Conservation (phyloP, 768 basidiomycete genomes). For the Podaxis carcinomalis region DNA sequence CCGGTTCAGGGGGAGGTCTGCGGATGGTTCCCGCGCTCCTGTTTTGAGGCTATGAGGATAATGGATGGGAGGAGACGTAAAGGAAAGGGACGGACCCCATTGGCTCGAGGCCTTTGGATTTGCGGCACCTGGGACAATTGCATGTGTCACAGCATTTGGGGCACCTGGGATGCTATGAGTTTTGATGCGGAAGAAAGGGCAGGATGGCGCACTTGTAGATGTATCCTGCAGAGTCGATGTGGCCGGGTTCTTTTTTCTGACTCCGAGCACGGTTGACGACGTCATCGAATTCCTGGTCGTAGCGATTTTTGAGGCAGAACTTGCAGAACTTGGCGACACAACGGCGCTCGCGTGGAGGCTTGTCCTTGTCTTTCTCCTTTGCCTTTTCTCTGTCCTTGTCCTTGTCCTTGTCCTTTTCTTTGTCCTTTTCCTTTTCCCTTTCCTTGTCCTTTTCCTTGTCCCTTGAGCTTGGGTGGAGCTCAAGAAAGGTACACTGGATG, state of each 20-base stretch:
- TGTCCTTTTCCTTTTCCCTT: slow-evolving; percentile 15
- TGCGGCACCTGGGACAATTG: slow-evolving; percentile 65
- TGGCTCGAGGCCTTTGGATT: slow-evolving; percentile 54
- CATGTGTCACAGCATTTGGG: slow-evolving; percentile 64
- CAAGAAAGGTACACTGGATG: slow-evolving; percentile 33
- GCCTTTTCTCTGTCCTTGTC: slow-evolving; percentile 17
- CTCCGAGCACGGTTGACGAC: slow-evolving; percentile 25
- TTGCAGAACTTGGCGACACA: slow-evolving; percentile 63
- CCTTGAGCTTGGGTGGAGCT: slow-evolving; percentile 16
- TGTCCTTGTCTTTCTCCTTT: slow-evolving; percentile 3
- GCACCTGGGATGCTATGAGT: slow-evolving; percentile 41
- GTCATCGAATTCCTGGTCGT: slow-evolving; percentile 46
- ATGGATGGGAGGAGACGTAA: not conserved
- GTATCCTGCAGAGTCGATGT: slow-evolving; percentile 29
- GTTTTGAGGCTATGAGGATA: slow-evolving; percentile 8
- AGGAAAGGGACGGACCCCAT: slow-evolving; percentile 42
- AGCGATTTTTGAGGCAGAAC: slow-evolving; percentile 63
- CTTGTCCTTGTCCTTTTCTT: slow-evolving; percentile 18
- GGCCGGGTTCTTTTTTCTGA: slow-evolving; percentile 15
- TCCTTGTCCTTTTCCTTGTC: slow-evolving; percentile 16
- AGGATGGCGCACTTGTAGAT: slow-evolving; percentile 45
- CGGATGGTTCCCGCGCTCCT: slow-evolving; percentile 13
- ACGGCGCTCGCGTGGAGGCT: slow-evolving; percentile 16
- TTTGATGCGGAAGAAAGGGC: not conserved
- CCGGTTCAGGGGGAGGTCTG: slow-evolving; percentile 10